These are phyloP conservation scores for Fomitopsis schrenkii DNA, from an alignment of 1,284 basidiomycete species.

Conservation along the genomic window DNA sequence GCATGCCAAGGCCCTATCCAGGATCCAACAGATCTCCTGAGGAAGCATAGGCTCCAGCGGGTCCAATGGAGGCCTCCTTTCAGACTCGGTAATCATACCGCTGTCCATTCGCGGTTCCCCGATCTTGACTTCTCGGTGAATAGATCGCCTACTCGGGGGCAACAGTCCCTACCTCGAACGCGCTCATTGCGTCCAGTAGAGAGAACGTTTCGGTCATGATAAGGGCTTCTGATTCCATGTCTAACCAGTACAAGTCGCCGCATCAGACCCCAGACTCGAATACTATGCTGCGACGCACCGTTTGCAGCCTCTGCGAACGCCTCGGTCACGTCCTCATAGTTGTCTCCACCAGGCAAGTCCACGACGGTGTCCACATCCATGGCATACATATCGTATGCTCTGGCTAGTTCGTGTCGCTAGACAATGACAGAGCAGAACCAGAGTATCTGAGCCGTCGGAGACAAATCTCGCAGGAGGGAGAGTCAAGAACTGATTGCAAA, in stretches of 20 bases:
- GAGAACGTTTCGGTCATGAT: conserved; percentile 70
- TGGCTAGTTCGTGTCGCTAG: background rate
- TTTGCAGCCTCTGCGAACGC: conserved; percentile 52
- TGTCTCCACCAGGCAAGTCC: conserved; percentile 47
- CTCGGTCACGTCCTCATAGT: conserved; percentile 57
- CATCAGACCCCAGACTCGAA: background rate
- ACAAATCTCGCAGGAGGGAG: background rate
- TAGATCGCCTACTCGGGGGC: conserved; percentile 11
- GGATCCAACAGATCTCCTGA: conserved; percentile 81
- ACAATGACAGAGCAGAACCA: background rate
- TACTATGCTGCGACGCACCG: conserved; percentile 37
- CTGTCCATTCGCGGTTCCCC: conserved; percentile 89
- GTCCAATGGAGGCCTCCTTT: conserved; percentile 53
- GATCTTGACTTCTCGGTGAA: conserved; percentile 47
- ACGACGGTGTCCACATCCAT: conserved; percentile 19
- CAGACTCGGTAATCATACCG: conserved; percentile 56
- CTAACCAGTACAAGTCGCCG: conserved; percentile 32
- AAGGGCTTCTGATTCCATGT: conserved; percentile 61
- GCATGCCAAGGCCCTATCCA: conserved; percentile 76
- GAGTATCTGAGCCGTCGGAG: background rate
- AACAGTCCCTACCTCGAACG: conserved; percentile 63
- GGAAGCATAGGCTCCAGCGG: conserved; percentile 60
- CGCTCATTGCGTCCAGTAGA: conserved; percentile 85
- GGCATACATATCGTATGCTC: background rate
- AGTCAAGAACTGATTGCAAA: too few relatives aligned